Evolutionary conservation across 805 yeast species (phyloP).

Genomic region (Candida schatavii): DNA sequence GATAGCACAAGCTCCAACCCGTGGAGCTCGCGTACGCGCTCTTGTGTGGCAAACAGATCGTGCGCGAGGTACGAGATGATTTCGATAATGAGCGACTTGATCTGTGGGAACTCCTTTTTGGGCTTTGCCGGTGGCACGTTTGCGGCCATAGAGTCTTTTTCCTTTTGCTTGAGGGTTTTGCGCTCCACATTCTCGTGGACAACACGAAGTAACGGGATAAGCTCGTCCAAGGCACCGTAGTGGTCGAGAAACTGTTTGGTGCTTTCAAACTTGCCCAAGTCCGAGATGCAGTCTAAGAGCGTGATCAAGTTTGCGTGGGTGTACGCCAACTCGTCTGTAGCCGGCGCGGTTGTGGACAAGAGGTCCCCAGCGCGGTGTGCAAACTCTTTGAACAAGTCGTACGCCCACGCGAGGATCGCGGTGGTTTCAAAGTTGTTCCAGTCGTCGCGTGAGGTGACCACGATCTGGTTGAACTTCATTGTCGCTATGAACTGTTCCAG

Average conservation of each 20-base stretch:
- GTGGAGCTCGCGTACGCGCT: conserved; percentile 57
- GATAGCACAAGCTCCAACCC: conserved; percentile 73
- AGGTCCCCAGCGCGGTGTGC: conserved; percentile 12
- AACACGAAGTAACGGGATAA: conserved; percentile 35
- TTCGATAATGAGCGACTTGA: conserved; percentile 66
- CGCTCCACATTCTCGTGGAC: conserved; percentile 42
- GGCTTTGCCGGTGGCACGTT: background rate
- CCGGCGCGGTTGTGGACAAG: conserved; percentile 12
- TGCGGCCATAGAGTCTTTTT: conserved; percentile 10
- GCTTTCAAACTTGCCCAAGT: conserved; percentile 38
- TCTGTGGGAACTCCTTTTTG: conserved; percentile 49
- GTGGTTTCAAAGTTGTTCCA: conserved; percentile 40
- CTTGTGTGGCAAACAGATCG: conserved; percentile 58
- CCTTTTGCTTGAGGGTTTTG: conserved; percentile 25
- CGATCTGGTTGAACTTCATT: conserved; percentile 28
- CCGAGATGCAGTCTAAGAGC: conserved; percentile 41
- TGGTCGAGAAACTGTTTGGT: conserved; percentile 40
- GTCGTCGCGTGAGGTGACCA: conserved; percentile 35
- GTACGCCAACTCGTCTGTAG: conserved; percentile 9
- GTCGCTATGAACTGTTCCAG: conserved; percentile 9
- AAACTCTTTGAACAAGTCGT: conserved; percentile 24
- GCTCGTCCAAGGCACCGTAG: conserved; percentile 32
- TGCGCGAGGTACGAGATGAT: conserved; percentile 57
- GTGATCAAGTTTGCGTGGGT: conserved; percentile 19
- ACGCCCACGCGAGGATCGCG: conserved; percentile 41